Evolutionary conservation across 1,284 basidiomycete genomes (phyloP).

Genomic region (Fomitiporia mediterranea): DNA sequence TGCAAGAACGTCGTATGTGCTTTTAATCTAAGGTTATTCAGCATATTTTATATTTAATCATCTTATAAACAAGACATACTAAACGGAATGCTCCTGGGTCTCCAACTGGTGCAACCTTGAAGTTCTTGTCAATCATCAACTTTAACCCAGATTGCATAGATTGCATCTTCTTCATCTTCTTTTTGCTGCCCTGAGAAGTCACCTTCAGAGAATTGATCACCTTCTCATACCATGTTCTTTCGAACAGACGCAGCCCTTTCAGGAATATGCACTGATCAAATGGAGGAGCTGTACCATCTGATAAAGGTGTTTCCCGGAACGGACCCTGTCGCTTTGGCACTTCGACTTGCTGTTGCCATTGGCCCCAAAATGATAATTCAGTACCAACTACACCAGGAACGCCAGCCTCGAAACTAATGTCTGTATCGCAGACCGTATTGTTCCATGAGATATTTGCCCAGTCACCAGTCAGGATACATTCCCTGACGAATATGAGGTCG

Average conservation of each 20-base stretch:
- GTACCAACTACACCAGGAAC: background rate
- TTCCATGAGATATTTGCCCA: conserved; percentile 4
- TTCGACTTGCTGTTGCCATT: background rate
- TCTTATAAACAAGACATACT: background rate
- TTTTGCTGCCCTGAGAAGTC: background rate
- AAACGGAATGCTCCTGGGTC: background rate
- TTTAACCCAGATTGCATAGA: background rate
- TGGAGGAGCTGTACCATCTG: no score
- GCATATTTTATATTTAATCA: no score
- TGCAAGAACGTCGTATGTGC: background rate
- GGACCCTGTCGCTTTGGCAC: conserved; percentile 1
- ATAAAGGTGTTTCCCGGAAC: background rate
- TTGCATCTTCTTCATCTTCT: background rate
- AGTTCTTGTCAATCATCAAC: background rate
- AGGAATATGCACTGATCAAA: conserved; percentile 7
- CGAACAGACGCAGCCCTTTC: background rate
- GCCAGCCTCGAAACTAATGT: background rate
- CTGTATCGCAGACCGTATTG: background rate
- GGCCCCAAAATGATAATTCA: background rate
- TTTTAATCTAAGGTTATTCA: background rate
- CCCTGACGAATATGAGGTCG: conserved; percentile 12
- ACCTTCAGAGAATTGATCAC: background rate
- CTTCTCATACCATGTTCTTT: background rate
- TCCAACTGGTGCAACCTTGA: background rate
- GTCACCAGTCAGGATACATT: conserved; percentile 3